Evolutionary conservation across 148 eudicot genomes (phyloP).

Genomic region (Vaccinium corymbosum): DNA sequence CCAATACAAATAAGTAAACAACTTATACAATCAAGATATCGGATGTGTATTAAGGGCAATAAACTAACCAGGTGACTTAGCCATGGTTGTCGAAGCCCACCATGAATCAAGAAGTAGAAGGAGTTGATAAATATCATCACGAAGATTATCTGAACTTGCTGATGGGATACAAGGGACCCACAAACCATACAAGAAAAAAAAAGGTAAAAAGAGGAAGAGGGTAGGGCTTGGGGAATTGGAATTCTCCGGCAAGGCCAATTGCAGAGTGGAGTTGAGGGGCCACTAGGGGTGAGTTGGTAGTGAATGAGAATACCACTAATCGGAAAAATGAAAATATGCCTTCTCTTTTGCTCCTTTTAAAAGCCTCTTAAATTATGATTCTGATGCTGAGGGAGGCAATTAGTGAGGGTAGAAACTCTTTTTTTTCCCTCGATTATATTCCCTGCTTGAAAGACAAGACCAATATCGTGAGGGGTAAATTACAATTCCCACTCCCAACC

Average conservation of each 20-base stretch:
- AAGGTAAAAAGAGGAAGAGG: constrained; percentile 10
- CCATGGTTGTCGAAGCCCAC: constrained; percentile 39
- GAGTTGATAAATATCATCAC: constrained; percentile 31
- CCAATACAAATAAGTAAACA: background rate
- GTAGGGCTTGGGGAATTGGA: constrained; percentile 21
- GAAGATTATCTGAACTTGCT: constrained; percentile 31
- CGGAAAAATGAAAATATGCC: constrained; percentile 31
- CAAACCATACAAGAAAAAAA: constrained; percentile 30
- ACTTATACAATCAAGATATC: background rate
- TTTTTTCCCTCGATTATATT: constrained; percentile 20
- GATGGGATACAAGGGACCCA: constrained; percentile 48
- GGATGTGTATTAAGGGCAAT: constrained; percentile 1
- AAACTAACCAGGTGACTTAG: constrained; percentile 40
- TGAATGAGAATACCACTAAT: constrained; percentile 69
- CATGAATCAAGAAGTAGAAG: constrained; percentile 28
- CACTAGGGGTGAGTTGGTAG: constrained; percentile 33
- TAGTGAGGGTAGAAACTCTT: constrained; percentile 23
- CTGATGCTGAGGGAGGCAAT: constrained; percentile 9
- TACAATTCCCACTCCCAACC: background rate
- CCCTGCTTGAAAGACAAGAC: constrained; percentile 11
- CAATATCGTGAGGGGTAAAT: background rate
- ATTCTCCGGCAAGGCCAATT: constrained; percentile 19
- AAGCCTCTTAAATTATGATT: background rate
- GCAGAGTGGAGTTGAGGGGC: constrained; percentile 25
- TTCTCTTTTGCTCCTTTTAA: constrained; percentile 24